Conservation (phyloP, 1,284 basidiomycete genomes). For the Naganishia albida region DNA sequence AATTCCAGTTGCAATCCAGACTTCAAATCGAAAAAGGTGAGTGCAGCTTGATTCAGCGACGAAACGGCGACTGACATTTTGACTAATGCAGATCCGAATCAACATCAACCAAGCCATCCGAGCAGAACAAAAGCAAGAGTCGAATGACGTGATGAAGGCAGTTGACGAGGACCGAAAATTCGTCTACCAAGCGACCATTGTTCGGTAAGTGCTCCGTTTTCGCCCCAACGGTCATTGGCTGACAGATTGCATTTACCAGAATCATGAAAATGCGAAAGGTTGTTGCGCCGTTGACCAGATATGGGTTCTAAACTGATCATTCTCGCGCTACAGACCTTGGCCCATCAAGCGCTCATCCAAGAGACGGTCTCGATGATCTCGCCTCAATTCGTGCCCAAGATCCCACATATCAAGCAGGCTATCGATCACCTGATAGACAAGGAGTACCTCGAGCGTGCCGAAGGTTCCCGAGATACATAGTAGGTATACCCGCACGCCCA, state of each 20-base stretch:
- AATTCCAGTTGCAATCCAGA: not conserved
- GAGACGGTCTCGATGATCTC: slow-evolving; percentile 93
- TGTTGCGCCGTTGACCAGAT: slow-evolving; percentile 7
- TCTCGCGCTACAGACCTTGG: slow-evolving; percentile 69
- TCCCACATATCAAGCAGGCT: slow-evolving; percentile 64
- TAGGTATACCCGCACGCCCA: not conserved
- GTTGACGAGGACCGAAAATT: slow-evolving; percentile 98
- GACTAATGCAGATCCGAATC: slow-evolving; percentile 67
- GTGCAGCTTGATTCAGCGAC: not conserved
- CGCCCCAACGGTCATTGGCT: slow-evolving; percentile 10
- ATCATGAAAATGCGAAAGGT: slow-evolving; percentile 94
- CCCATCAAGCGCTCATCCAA: slow-evolving; percentile 89
- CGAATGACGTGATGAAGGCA: slow-evolving; percentile 85
- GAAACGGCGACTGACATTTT: slow-evolving; percentile 65
- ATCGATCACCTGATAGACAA: slow-evolving; percentile 96
- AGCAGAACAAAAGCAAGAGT: slow-evolving; percentile 90
- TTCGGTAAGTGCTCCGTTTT: slow-evolving; percentile 57
- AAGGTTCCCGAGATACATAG: slow-evolving; percentile 58
- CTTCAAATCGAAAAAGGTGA: slow-evolving; percentile 31
- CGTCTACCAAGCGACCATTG: slow-evolving; percentile 95
- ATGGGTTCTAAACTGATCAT: not conserved
- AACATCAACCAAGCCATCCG: slow-evolving; percentile 93
- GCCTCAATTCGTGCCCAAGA: slow-evolving; percentile 52
- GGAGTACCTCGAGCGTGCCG: slow-evolving; percentile 93
- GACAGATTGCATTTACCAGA: slow-evolving; percentile 54